Percentiles rank a stretch among this genome's conserved stretches.
phyloP scores from a whole-genome alignment of 2,329 filamentous ascomycete species.

The Juglanconis juglandina region DNA sequence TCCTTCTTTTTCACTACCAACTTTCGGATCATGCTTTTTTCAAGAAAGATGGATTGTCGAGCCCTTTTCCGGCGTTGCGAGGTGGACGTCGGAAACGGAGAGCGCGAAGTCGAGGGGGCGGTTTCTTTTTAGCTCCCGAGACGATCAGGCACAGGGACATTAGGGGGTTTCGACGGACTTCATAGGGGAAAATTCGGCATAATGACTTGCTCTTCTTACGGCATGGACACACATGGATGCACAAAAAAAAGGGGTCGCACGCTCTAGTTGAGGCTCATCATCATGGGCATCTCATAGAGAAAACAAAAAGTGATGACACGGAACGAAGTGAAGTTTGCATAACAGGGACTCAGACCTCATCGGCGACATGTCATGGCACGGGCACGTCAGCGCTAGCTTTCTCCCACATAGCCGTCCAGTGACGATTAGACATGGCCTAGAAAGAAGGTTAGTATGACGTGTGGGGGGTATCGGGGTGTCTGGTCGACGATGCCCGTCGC shows the following conservation, averaged over 20 bases:
- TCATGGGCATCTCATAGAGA: slow-evolving; percentile 4
- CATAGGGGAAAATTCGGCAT: slow-evolving; percentile 15
- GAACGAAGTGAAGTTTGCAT: background rate
- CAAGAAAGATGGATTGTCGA: background rate
- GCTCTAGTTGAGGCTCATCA: slow-evolving; percentile 10
- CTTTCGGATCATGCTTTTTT: background rate
- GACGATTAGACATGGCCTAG: no score
- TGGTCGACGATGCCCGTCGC: no score
- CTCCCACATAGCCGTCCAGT: no score
- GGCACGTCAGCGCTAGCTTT: no score
- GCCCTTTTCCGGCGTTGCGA: slow-evolving; percentile 1
- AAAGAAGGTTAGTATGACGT: no score
- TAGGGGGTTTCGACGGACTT: slow-evolving; percentile 13
- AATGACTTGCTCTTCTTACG: slow-evolving; percentile 13
- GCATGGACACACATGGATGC: slow-evolving; percentile 15
- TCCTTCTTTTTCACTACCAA: slow-evolving; percentile 3
- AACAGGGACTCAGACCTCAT: no score
- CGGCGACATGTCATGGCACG: no score
- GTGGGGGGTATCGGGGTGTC: no score
- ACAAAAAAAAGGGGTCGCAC: slow-evolving; percentile 7
- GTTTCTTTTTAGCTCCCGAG: background rate
- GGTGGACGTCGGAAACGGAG: slow-evolving; percentile 2
- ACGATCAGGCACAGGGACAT: slow-evolving; percentile 5
- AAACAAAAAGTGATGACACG: slow-evolving; percentile 11
- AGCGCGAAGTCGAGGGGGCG: background rate